Evolutionary conservation across 2,329 filamentous ascomycete genomes (phyloP), one percentile per base, ranked within the genome.

Genomic region (Colletotrichum sp.): DNA sequence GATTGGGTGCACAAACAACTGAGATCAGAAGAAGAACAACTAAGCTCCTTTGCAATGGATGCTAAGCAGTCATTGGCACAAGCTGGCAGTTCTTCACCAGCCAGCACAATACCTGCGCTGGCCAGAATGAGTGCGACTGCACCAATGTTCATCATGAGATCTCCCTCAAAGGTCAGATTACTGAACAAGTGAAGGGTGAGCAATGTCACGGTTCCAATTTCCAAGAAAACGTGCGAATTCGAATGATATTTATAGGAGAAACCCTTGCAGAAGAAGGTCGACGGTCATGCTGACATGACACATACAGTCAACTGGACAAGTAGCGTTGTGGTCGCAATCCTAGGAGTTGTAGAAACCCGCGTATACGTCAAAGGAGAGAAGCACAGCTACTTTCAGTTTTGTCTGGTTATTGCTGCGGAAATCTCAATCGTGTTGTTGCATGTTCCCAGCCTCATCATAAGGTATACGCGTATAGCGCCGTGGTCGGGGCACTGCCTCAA

Each of bases 191-290:
- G 36, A 39, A 9, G 39, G n/a, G 2, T 48, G 18, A n/a, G 5
- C 1, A 6, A 12, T 48, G 3, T 0, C 6, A 48, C 12, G 8
- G 18, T n/a, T 12, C 2, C 9, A 48, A 48, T n/a, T 2, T 6
- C 18, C 16, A 18, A 18, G 8, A 43, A 43, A 18, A 8, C 9
- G 10, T 0, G 6, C 39, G 2, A 48, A 0, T 48, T 48, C 10
- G 43, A 22, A 13, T 0, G 43, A 10, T 48, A 48, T 48, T 48
- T 13, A 48, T 48, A 10, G 43, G 10, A 48, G 43, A 48, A 22
- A 2, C 43, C 3, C 43, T 48, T 4, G 18, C 43, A 12, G 3
- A 48, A 1, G 43, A n/a, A 48, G 3, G 43, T 48, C 18, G 2
- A 48, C 43, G 18, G 22, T 48, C 18, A 12, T 12, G 18, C 43